These are phyloP conservation scores for Castanea crenata DNA, from an alignment of 306 rosid genomes.

Conservation along the genomic window DNA sequence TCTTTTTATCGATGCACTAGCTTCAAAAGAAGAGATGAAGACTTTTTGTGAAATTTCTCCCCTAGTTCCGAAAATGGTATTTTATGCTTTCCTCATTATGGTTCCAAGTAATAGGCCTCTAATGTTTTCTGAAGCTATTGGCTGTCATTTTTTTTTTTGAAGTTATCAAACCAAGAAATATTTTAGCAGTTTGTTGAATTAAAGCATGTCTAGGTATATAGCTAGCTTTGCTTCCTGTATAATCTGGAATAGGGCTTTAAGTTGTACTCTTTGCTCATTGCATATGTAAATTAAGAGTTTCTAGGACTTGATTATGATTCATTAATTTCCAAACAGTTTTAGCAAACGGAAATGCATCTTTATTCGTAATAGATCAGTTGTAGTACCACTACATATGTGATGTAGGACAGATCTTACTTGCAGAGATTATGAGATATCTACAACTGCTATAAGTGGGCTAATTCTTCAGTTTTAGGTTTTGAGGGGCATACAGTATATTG, in stretches of 20 bases:
- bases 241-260: not conserved
- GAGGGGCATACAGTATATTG: not conserved
- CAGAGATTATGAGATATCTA: not conserved
- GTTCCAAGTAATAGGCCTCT: not conserved
- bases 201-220: not conserved
- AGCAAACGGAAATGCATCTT: not conserved
- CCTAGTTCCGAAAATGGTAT: constrained; percentile 76
- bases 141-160: not conserved
- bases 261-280: not conserved
- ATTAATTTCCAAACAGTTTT: not conserved
- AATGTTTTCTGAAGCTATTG: not conserved
- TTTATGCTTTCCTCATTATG: not conserved
- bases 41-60: constrained; percentile 77
- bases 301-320: not conserved
- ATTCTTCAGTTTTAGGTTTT: not conserved
- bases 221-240: not conserved
- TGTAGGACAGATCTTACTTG: not conserved
- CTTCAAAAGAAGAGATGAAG: constrained; percentile 80
- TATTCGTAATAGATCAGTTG: not conserved
- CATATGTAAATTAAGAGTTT: not conserved
- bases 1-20: constrained; percentile 79
- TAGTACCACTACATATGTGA: not conserved
- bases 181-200: not conserved
- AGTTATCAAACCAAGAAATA: not conserved
- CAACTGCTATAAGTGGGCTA: not conserved